Evolutionary conservation across 345 rosid species (phyloP).

Genomic region (Ceriops decandra): DNA sequence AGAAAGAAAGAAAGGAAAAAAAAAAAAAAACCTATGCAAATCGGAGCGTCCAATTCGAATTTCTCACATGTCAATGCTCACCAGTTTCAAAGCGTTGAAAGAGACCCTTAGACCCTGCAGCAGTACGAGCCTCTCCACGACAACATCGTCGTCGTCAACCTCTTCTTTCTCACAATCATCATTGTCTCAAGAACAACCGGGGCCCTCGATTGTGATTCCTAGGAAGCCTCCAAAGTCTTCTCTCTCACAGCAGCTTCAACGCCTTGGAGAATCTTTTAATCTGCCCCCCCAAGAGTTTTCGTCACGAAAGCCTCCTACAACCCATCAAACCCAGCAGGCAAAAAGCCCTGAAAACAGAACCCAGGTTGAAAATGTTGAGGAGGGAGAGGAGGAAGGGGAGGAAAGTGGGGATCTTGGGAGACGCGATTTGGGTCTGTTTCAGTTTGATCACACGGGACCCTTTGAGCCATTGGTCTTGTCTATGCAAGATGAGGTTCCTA

Average conservation of each 20-base stretch:
- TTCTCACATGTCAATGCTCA: constrained; percentile 15
- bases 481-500: constrained; percentile 49
- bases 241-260: constrained; percentile 65
- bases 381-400: constrained; percentile 28
- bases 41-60: no score
- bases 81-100: constrained; percentile 40
- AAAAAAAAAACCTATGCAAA: no score
- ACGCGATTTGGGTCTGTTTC: constrained; percentile 50
- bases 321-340: constrained; percentile 1
- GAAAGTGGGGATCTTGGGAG: constrained; percentile 44
- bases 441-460: constrained; percentile 70
- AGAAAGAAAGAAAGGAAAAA: no score
- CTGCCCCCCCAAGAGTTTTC: constrained; percentile 22
- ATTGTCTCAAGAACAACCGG: constrained; percentile 21
- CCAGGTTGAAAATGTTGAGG: constrained; percentile 26
- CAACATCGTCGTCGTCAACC: neutral
- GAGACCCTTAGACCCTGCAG: constrained; percentile 70
- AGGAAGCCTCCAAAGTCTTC: constrained; percentile 90
- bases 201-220: constrained; percentile 25
- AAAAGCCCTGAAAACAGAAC: neutral
- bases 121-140: constrained; percentile 24
- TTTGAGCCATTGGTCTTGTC: constrained; percentile 71
- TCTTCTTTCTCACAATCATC: constrained; percentile 23
- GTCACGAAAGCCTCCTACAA: constrained; percentile 20
- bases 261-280: constrained; percentile 54